Evolutionary conservation across 2,329 filamentous ascomycete species (phyloP).

Genomic region (Rhinocladiella mackenziei): DNA sequence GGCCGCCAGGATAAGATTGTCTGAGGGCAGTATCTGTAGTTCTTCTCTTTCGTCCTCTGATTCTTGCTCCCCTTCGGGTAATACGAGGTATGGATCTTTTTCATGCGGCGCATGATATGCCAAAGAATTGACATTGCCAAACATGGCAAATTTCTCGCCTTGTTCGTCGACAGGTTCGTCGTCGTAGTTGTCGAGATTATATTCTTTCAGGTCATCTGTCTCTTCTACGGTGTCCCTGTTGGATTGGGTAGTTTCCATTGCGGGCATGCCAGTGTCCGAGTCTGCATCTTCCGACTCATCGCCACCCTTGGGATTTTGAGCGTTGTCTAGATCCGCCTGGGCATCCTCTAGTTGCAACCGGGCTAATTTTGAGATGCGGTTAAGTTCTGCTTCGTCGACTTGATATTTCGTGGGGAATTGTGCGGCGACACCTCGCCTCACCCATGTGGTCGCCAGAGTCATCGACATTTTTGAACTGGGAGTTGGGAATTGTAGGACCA

Average conservation of each 20-base stretch:
- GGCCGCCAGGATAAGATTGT: slow-evolving; percentile 87
- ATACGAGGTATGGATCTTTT: slow-evolving; percentile 93
- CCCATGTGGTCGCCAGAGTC: slow-evolving; percentile 74
- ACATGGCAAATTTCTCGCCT: slow-evolving; percentile 77
- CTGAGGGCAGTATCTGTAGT: slow-evolving; percentile 83
- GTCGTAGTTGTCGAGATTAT: slow-evolving; percentile 94
- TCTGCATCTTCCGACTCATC: slow-evolving; percentile 29
- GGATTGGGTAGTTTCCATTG: slow-evolving; percentile 4
- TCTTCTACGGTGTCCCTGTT: slow-evolving; percentile 46
- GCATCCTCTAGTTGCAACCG: slow-evolving; percentile 86
- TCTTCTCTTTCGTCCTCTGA: slow-evolving; percentile 87
- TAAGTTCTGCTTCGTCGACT: slow-evolving; percentile 70
- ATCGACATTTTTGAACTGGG: slow-evolving; percentile 49
- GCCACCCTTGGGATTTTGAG: slow-evolving; percentile 40
- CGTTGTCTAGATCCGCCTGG: slow-evolving; percentile 65
- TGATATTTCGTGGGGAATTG: slow-evolving; percentile 72
- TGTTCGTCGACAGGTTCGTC: slow-evolving; percentile 64
- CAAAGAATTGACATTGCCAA: slow-evolving; percentile 88
- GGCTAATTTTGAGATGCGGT: slow-evolving; percentile 69
- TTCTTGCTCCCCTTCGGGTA: slow-evolving; percentile 61
- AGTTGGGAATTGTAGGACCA: not conserved
- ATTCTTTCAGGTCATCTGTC: slow-evolving; percentile 91
- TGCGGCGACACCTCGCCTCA: slow-evolving; percentile 70
- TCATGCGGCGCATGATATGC: slow-evolving; percentile 93
- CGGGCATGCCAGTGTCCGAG: slow-evolving; percentile 21